Evolutionary conservation across 345 rosid genomes (phyloP).

Genomic region (Sonneratia alba): DNA sequence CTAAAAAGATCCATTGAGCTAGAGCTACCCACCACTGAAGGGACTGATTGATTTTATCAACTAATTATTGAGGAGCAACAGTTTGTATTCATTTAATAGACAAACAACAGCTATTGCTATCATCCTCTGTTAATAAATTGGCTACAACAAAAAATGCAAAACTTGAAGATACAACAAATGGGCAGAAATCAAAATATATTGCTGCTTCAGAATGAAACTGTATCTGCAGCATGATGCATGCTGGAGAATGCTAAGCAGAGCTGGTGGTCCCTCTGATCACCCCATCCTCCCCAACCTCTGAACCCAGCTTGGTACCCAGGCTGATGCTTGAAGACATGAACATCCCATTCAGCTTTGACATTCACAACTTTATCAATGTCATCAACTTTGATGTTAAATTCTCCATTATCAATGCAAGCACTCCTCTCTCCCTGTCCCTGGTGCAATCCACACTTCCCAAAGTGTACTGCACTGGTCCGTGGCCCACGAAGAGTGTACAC

Average conservation of each 20-base stretch:
- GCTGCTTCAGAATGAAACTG: slow-evolving; percentile 16
- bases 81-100: background rate
- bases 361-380: slow-evolving; percentile 52
- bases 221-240: slow-evolving; percentile 27
- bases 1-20: background rate
- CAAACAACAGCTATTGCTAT: background rate
- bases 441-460: slow-evolving; percentile 97
- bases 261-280: slow-evolving; percentile 70
- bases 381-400: slow-evolving; percentile 41
- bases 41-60: background rate
- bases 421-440: slow-evolving; percentile 60
- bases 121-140: background rate
- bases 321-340: slow-evolving; percentile 49
- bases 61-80: background rate
- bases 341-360: slow-evolving; percentile 54
- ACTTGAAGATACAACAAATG: background rate
- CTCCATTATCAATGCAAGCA: slow-evolving; percentile 76
- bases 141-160: slow-evolving; percentile 2
- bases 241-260: slow-evolving; percentile 70
- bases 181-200: slow-evolving; percentile 5
- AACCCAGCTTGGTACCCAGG: slow-evolving; percentile 92
- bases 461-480: slow-evolving; percentile 86
- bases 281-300: slow-evolving; percentile 99
- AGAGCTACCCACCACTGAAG: background rate
- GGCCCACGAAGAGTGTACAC: slow-evolving; percentile 84